Percentiles rank a stretch among this genome's conserved stretches.
phyloP scores from a whole-genome alignment of 2,329 filamentous ascomycete species.

The Penicillium psychrosexuale region DNA sequence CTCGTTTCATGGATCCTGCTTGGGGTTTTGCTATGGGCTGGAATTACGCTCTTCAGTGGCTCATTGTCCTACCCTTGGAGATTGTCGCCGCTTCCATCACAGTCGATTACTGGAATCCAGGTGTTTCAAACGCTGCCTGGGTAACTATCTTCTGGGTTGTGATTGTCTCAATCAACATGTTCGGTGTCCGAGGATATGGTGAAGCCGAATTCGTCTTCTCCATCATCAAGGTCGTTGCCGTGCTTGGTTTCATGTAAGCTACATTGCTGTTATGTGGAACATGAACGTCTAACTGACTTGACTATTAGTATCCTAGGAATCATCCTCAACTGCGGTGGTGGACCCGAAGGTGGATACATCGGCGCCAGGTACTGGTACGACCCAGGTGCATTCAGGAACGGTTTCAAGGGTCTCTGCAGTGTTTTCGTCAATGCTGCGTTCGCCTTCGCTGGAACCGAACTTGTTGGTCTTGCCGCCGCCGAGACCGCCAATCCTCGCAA shows the following conservation, averaged over 20 bases:
- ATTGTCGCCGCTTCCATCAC: constrained; percentile 84
- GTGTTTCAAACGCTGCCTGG: constrained; percentile 68
- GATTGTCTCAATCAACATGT: constrained; percentile 80
- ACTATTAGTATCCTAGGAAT: constrained; percentile 70
- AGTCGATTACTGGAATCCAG: constrained; percentile 71
- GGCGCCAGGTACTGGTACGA: constrained; percentile 72
- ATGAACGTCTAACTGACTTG: constrained; percentile 17
- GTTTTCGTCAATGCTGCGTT: constrained; percentile 64
- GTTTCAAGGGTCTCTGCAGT: constrained; percentile 62
- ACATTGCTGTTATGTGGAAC: background rate
- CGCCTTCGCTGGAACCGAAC: constrained; percentile 60
- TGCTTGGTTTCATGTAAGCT: constrained; percentile 81
- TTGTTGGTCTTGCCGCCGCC: constrained; percentile 59
- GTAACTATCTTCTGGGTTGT: constrained; percentile 75
- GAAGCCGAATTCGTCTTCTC: constrained; percentile 88
- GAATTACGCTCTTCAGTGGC: constrained; percentile 91
- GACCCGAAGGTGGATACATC: constrained; percentile 70
- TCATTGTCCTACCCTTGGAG: constrained; percentile 77
- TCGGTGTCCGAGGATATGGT: constrained; percentile 83
- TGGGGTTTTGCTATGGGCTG: constrained; percentile 96
- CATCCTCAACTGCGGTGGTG: constrained; percentile 79
- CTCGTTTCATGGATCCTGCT: constrained; percentile 85
- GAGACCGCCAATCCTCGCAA: constrained; percentile 60
- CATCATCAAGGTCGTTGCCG: constrained; percentile 78
- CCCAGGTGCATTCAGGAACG: constrained; percentile 72